Percentiles rank a stretch among this genome's conserved stretches.
Evolutionary conservation across 2,329 filamentous ascomycete genomes (phyloP).

Genomic region (Podosphaera leucotricha): DNA sequence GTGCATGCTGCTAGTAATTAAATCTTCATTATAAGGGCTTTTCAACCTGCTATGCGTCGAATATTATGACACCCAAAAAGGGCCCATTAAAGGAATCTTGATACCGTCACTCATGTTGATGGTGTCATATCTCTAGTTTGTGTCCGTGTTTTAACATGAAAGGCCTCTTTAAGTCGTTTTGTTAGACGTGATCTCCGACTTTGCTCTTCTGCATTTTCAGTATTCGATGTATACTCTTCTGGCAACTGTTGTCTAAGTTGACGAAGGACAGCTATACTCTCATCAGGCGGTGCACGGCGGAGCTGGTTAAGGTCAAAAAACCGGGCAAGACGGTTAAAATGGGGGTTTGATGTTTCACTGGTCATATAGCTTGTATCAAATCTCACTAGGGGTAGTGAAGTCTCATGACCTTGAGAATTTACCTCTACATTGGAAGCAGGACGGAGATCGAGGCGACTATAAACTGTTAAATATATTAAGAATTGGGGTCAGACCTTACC

Average conservation of each 20-base stretch:
- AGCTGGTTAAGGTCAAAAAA: slow-evolving; percentile 32
- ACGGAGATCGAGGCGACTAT: slow-evolving; percentile 18
- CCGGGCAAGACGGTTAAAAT: slow-evolving; percentile 24
- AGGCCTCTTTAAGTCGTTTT: slow-evolving; percentile 10
- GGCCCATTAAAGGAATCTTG: too few relatives aligned
- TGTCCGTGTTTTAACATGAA: slow-evolving; percentile 12
- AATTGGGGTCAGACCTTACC: slow-evolving; percentile 23
- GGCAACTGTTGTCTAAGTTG: slow-evolving; percentile 21
- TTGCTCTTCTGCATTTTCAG: slow-evolving; percentile 8
- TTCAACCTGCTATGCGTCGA: too few relatives aligned
- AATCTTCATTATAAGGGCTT: too few relatives aligned
- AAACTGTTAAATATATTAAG: slow-evolving; percentile 3
- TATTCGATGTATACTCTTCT: slow-evolving; percentile 3
- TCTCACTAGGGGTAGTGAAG: slow-evolving; percentile 12
- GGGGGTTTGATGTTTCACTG: slow-evolving; percentile 14
- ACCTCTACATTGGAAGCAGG: slow-evolving; percentile 15
- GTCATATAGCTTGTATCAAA: slow-evolving; percentile 12
- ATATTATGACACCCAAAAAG: too few relatives aligned
- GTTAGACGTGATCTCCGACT: slow-evolving; percentile 12
- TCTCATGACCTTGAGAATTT: slow-evolving; percentile 10
- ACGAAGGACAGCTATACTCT: slow-evolving; percentile 35
- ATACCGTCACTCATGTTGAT: background rate
- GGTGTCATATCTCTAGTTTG: slow-evolving; percentile 2
- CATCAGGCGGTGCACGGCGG: slow-evolving; percentile 33
- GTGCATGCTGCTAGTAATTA: too few relatives aligned